Base-by-base conservation (phyloP, 225 moss, liverwort and hornwort species). In the Polytrichum commune region DNA sequence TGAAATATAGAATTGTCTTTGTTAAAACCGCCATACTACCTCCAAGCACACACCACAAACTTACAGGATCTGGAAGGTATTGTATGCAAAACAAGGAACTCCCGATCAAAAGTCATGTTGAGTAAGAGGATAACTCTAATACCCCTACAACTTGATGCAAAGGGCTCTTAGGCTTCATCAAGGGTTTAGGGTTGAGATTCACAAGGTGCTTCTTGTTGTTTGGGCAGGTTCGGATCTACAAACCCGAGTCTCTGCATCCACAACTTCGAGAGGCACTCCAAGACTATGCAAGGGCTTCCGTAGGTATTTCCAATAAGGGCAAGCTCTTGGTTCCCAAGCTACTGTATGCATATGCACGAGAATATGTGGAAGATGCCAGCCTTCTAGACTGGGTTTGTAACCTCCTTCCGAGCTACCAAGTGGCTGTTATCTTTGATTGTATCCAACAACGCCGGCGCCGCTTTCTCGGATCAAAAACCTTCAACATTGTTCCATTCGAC, bases 351-450 rank as follows among this genome's bases (percentile, higher is more conserved):
- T 93, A 91, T 54, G 93, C 88, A 35, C 88, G 89, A 38, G 93
- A 95, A 24, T 75, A 84, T 61, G 84, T 95, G 22, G 95, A 91
- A 46, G 89, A 93, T 54, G 72, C 64, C 7, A 81, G 54, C 30
- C 72, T 95, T 62, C 68, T 91, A 33, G 91, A 95, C 74, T 95
- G 95, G 95, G 76, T 95, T 22, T 91, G 93, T 73, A 84, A 88
- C 69, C 81, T 91, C 7, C 89, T 95, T 55, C 91, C 95, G 1
- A 78, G 86, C 62, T 81, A 76, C 61, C 95, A 95, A 84, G 89
- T 83, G 28, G 75, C 84, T 65, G 78, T 93, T 27, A 77, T 95
- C 19, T 79, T 73, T 66, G 93, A 93, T 71, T 91, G 89, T 80
- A 89, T 86, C 73, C 95, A 93, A 70, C 91, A 95, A 68, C 79